A percentile compares a stretch with the other conserved stretches of the same genome.
Conservation (phyloP, 345 rosid species). For the Lumnitzera littorea region DNA sequence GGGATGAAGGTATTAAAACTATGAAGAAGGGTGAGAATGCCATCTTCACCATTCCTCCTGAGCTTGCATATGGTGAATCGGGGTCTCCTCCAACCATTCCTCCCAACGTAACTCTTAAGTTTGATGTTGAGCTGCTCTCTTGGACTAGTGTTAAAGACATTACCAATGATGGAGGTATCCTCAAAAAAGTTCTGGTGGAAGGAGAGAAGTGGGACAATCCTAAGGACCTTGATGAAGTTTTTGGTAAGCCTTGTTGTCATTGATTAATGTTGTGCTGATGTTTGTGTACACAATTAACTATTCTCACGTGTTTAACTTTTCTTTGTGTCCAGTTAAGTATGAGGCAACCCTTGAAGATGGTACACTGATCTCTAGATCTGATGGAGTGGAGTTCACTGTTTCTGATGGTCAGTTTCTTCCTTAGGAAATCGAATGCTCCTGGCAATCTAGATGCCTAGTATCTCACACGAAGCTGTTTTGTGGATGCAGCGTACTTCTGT, state of each 20-base stretch:
- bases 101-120: slow-evolving; percentile 77
- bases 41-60: slow-evolving; percentile 73
- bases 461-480: neutral
- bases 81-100: slow-evolving; percentile 95
- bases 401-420: slow-evolving; percentile 8
- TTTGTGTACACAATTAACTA: neutral
- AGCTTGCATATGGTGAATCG: slow-evolving; percentile 74
- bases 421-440: neutral
- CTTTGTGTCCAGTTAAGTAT: slow-evolving; percentile 9
- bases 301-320: neutral
- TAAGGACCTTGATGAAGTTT: slow-evolving; percentile 21
- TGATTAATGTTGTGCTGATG: neutral
- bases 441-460: neutral
- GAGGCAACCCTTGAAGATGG: slow-evolving; percentile 12
- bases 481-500: slow-evolving; percentile 13
- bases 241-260: slow-evolving; percentile 6
- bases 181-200: slow-evolving; percentile 14
- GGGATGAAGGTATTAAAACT: slow-evolving; percentile 95
- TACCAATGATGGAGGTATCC: slow-evolving; percentile 22
- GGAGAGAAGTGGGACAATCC: slow-evolving; percentile 26
- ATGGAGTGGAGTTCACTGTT: slow-evolving; percentile 17
- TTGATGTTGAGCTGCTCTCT: slow-evolving; percentile 12
- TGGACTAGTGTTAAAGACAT: slow-evolving; percentile 23
- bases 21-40: slow-evolving; percentile 97
- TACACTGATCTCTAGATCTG: slow-evolving; percentile 9